Base-by-base conservation (phyloP, 1,139 yeast genomes). In the Protomyces macrosporus region DNA sequence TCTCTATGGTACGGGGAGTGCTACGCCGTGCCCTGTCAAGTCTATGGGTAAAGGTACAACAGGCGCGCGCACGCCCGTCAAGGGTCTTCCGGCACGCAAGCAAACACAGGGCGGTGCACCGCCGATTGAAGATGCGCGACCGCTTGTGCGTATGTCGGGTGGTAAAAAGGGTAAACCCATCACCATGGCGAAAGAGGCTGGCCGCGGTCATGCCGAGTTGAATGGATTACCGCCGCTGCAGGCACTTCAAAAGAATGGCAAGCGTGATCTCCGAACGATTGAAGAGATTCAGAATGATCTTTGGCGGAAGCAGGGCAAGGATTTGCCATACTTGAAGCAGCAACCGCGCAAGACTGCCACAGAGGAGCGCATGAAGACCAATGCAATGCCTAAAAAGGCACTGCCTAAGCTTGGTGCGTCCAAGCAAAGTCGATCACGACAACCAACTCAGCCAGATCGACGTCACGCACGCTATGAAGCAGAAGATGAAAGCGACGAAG, bases 401-500 rank as follows among this genome's bases (percentile, higher is more conserved):
- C n/a, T 23, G 23, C 23, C 23, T 2, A 23, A 23, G 23, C 23
- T 23, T 23, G 23, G 23, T 23, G 23, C 23, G 23, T 23, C 23
- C 23, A 23, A 23, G 23, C 23, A 23, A 23, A 23, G 23, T 23
- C 51, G 12, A 12, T 9, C 51, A 30, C 23, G 37, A 14, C 39
- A 30, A 12, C 32, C 34, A 10, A 52, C 37, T 12, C 4, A 36
- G 16, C 33, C 53, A n/a, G 12, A 23, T 34, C 52, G 52, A 9
- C 39, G 12, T 5, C 30, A 16, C 4, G 16, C 45, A 14, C 30
- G 23, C 5, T 71, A 68, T 1, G 72, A 69, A 30, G 51, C 30
- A 10, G 76, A 72, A 6, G 72, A 68, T 30, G 74, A 73, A 2
- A 30, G 16, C 7, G 48, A 42, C 12, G 61, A 72, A 52, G 75